Evolutionary conservation across 1,139 yeast species (phyloP), one percentile per base, ranked within the genome.

Genomic region (Kurtzmaniella quercitrusa): DNA sequence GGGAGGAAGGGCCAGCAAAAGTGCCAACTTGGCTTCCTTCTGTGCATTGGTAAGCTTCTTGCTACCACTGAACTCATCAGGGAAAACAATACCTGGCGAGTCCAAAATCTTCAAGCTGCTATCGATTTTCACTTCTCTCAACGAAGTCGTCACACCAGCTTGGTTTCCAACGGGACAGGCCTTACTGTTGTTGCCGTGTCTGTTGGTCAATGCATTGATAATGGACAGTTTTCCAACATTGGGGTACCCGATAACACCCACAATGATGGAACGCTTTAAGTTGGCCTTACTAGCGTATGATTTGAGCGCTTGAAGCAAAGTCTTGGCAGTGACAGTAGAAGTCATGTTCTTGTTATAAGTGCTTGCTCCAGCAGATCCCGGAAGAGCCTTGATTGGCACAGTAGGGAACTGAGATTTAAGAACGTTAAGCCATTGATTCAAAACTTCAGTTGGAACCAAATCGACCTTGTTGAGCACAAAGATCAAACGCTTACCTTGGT

Each of bases 71-170:
- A 77, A 76, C 49, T 69, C 75, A 47, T 83, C 81, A 38, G 98
- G 98, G 80, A 93, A 93, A 35, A 94, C 97, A 50, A 93, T 93
- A 60, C 98, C 98, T 40, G 98, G 98, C 40, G 97, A 88, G 63
- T 93, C 98, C 59, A 93, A 75, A 49, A 93, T 76, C 63, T 86
- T 88, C 53, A 93, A 76, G 63, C 89, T 89, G 59, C 82, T 85
- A 61, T 93, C 98, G 48, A 93, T 78, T 66, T 93, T 93, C 47
- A 93, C 89, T 63, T 89, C 95, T 66, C 97, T 81, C 62, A 93
- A 71, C 3, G 93, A 73, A 1, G 96, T 91, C 23, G 98, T 93
- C 33, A 93, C 93, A 61, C 98, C 98, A 3, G 99, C 98, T 66
- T 87, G 94, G 56, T 95, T 94, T 38, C 98, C 99, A 28, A 88